Evolutionary conservation across 352 stramenopile species (phyloP), one percentile per base, ranked within the genome.

Genomic region (Pythium sp.): DNA sequence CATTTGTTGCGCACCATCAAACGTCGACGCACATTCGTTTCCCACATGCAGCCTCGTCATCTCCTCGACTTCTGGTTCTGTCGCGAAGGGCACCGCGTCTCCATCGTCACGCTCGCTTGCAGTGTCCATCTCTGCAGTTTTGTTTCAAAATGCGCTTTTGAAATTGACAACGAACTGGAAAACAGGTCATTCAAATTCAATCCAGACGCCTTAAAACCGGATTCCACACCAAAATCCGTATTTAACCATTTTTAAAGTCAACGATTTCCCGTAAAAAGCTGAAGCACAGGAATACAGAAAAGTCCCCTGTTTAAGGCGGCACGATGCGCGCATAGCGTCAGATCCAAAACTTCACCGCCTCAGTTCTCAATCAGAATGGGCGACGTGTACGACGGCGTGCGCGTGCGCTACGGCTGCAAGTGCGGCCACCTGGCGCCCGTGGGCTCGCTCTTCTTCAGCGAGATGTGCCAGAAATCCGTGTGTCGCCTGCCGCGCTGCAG

Each of bases 391-490:
- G 79, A 75, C 58, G 79, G 56, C 51, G 79, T 86, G 54, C 58
- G 68, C 70, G 76, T 95, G 58, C 77, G 72, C 67, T 95, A 95
- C 72, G 80, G 72, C 55, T 95, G 87, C 76, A 76, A 79, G 57
- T 95, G 87, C 73, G 87, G 87, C 12, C 73, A 85, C 69, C 72
- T 85, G 71, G 77, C 73, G 57, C 84, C 87, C 18, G 49, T 93
- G 15, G 60, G 73, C 58, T 63, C 72, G 15, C 69, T 95, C 58
- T 94, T 92, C 72, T 95, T 78, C 74, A 94, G 87, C 64, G 86
- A 94, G 47, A 77, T 83, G 30, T 91, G 84, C 53, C 76, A 90
- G 22, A 91, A 91, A 62, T 72, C 86, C 12, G 86, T 95, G 34
- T 95, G 87, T 26, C 85, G 86, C 22, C 71, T 74, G 36, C 80